Percentiles rank a stretch among this genome's conserved stretches.
Evolutionary conservation across 202 grass and related monocot genomes (phyloP).

Genomic region (Hordeum pubiflorum): DNA sequence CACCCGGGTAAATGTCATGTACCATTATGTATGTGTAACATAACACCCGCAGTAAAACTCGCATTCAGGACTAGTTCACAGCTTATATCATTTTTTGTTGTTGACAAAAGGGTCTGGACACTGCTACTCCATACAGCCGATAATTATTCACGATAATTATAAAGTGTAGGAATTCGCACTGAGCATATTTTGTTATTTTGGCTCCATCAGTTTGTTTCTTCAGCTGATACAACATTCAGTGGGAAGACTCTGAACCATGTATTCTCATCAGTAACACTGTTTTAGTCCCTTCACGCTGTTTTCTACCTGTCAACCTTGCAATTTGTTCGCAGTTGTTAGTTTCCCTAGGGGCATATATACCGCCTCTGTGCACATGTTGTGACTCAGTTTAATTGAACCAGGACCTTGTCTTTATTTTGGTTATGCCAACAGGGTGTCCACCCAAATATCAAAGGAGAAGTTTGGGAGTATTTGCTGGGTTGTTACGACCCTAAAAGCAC

Average conservation of each 20-base stretch:
- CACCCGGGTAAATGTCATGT: no score
- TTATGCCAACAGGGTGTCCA: slow-evolving; percentile 60
- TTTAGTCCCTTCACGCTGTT: neutral
- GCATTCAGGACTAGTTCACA: no score
- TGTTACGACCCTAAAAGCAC: slow-evolving; percentile 92
- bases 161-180: neutral
- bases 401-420: slow-evolving; percentile 11
- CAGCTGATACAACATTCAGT: neutral
- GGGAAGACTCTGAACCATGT: neutral
- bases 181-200: neutral
- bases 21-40: no score
- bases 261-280: neutral
- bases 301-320: neutral
- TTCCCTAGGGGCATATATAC: neutral
- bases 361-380: neutral
- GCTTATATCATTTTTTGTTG: no score
- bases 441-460: slow-evolving; percentile 85
- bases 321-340: neutral
- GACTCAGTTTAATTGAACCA: neutral
- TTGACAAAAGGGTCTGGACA: no score
- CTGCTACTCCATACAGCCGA: neutral
- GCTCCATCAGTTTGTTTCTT: neutral
- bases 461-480: slow-evolving; percentile 95
- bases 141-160: neutral
- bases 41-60: no score